Conservation (phyloP, 441 rosid genomes). For the Melastoma candidum region DNA sequence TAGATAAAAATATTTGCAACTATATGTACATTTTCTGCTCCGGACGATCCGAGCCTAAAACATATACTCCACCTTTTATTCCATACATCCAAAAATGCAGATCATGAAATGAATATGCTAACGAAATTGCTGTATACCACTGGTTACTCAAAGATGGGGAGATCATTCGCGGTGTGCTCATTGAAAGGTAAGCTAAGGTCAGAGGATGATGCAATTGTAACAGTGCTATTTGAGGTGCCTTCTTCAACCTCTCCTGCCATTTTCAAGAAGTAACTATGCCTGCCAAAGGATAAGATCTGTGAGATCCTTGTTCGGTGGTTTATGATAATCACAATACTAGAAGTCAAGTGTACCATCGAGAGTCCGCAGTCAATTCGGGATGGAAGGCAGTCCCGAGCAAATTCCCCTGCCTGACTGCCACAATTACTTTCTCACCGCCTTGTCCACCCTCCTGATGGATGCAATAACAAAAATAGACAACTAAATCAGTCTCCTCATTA, state of each 20-base stretch:
- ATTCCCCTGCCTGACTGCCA: conserved; percentile 78
- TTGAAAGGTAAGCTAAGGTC: no score
- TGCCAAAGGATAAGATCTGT: conserved; percentile 16
- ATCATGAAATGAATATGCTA: no score
- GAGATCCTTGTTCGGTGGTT: background rate
- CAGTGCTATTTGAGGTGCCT: conserved; percentile 38
- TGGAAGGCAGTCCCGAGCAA: conserved; percentile 88
- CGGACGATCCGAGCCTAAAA: no score
- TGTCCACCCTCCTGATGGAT: conserved; percentile 43
- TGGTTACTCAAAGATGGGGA: no score
- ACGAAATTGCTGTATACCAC: no score
- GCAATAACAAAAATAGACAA: background rate
- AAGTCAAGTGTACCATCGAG: conserved; percentile 54
- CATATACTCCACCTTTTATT: no score
- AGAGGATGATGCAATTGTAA: conserved; percentile 18
- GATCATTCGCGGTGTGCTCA: no score
- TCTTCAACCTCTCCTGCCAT: conserved; percentile 45
- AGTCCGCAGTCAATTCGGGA: conserved; percentile 87
- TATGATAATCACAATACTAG: background rate
- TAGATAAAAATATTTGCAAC: no score
- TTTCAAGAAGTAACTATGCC: conserved; percentile 84
- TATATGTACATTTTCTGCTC: no score
- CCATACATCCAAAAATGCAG: no score
- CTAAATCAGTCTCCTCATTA: background rate
- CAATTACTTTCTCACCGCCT: conserved; percentile 64